A percentile compares a stretch with the other conserved stretches of the same genome.
These are phyloP conservation scores for Barnettozyma sp. DNA, from an alignment of 805 yeast species.

Conservation along the genomic window DNA sequence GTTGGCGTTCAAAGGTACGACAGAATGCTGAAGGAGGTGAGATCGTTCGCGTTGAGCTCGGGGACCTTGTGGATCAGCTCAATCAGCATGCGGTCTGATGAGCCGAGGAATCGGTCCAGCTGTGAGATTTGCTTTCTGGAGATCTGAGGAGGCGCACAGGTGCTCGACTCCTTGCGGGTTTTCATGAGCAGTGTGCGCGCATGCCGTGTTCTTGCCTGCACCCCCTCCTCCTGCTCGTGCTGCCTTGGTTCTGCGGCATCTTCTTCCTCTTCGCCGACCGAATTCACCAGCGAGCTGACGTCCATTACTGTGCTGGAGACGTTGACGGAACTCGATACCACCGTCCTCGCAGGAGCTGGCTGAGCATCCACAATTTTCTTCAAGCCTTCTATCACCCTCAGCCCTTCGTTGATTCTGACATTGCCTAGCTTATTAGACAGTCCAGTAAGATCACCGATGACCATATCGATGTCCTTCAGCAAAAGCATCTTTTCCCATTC, in stretches of 20 bases:
- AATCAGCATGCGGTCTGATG: slow-evolving; percentile 1
- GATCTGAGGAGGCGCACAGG: too few species aligned
- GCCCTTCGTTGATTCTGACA: not conserved
- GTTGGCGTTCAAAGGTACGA: not conserved
- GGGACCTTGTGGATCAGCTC: not conserved
- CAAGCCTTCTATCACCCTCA: slow-evolving; percentile 1
- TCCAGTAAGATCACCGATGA: not conserved
- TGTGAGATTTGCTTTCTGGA: too few species aligned
- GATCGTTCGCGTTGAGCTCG: not conserved
- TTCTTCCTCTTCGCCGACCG: not conserved
- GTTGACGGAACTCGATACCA: too few species aligned
- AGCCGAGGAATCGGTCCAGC: not conserved
- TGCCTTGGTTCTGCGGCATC: too few species aligned
- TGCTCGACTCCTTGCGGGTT: too few species aligned
- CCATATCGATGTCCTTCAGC: slow-evolving; percentile 2
- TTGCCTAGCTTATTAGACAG: not conserved
- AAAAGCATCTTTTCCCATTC: not conserved
- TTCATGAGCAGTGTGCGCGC: too few species aligned
- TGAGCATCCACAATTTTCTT: not conserved
- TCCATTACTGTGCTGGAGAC: slow-evolving; percentile 1
- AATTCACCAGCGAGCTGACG: slow-evolving; percentile 1
- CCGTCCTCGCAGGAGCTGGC: not conserved
- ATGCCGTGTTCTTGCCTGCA: too few species aligned
- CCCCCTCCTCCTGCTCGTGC: too few species aligned
- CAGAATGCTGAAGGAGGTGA: not conserved